Conservation (phyloP, 768 basidiomycete species). For the Exidia glandulosa region DNA sequence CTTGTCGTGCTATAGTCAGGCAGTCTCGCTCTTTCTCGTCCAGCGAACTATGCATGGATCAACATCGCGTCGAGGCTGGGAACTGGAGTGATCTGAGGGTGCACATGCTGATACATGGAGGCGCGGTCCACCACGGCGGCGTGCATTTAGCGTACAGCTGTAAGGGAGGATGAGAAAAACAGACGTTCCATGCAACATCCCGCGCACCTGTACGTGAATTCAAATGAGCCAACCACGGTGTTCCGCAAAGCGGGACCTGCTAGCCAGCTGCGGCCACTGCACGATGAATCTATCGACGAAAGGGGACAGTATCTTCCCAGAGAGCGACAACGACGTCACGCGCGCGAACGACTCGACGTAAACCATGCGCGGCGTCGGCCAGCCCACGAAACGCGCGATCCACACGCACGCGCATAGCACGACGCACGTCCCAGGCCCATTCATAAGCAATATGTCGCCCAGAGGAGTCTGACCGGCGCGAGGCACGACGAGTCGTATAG, state of each 20-base stretch:
- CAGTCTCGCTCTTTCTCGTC: too few species aligned
- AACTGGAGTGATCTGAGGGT: too few species aligned
- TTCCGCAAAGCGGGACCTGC: constrained; percentile 32
- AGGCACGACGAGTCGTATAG: constrained; percentile 38
- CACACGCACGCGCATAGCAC: constrained; percentile 61
- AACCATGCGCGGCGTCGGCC: constrained; percentile 59
- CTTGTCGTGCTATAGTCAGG: too few species aligned
- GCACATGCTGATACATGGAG: too few species aligned
- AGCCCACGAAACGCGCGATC: constrained; percentile 53
- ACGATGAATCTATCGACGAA: constrained; percentile 87
- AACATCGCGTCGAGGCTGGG: too few species aligned
- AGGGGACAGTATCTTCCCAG: constrained; percentile 69
- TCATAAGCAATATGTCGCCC: constrained; percentile 73
- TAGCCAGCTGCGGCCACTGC: constrained; percentile 68
- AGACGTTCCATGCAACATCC: too few species aligned
- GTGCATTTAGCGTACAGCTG: too few species aligned
- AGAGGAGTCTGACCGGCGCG: constrained; percentile 20
- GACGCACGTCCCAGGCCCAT: constrained; percentile 93
- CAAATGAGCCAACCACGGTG: constrained; percentile 59
- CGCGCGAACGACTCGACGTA: constrained; percentile 95
- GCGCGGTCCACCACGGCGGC: too few species aligned
- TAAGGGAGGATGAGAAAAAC: too few species aligned
- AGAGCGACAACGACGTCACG: constrained; percentile 67
- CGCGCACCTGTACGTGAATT: too few species aligned
- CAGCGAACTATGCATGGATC: too few species aligned